These are phyloP conservation scores for Aspergillus sparsus DNA, from an alignment of 495 filamentous ascomycete species.

Conservation along the genomic window DNA sequence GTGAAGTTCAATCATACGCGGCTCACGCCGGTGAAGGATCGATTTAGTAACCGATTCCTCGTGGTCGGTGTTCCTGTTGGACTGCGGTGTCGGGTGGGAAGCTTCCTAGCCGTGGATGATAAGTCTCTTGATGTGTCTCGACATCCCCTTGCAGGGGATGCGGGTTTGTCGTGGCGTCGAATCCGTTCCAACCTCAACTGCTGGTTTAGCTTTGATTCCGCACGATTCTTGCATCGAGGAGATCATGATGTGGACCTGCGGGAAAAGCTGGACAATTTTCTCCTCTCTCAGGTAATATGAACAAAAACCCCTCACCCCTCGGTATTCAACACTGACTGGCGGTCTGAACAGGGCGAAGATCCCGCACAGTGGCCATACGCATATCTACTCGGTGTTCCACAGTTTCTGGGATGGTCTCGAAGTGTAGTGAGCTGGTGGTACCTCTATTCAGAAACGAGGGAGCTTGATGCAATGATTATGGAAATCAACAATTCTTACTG, in stretches of 20 bases:
- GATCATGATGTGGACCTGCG: slow-evolving; percentile 15
- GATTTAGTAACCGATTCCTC: slow-evolving; percentile 17
- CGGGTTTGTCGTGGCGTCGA: slow-evolving; percentile 1
- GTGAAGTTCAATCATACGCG: slow-evolving; percentile 19
- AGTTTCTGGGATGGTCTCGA: slow-evolving; percentile 69
- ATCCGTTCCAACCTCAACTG: slow-evolving; percentile 11
- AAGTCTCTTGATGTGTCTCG: slow-evolving; percentile 2
- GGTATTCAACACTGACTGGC: not conserved
- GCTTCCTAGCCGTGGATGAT: slow-evolving; percentile 17
- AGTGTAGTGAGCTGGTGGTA: slow-evolving; percentile 84
- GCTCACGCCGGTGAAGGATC: slow-evolving; percentile 11
- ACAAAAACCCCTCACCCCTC: not conserved
- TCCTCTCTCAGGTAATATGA: slow-evolving; percentile 9
- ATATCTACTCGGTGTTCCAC: slow-evolving; percentile 69
- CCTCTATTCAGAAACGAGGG: slow-evolving; percentile 59
- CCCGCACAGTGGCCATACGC: slow-evolving; percentile 49
- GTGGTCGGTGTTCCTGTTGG: slow-evolving; percentile 19
- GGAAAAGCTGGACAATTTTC: slow-evolving; percentile 19
- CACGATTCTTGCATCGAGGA: slow-evolving; percentile 17
- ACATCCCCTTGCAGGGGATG: not conserved
- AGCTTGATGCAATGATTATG: slow-evolving; percentile 66
- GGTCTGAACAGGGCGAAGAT: slow-evolving; percentile 10
- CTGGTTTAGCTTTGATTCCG: slow-evolving; percentile 17
- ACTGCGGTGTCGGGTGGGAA: slow-evolving; percentile 16
- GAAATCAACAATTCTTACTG: slow-evolving; percentile 81